Evolutionary conservation across 2,329 filamentous ascomycete genomes (phyloP), one percentile per base, ranked within the genome.

Genomic region (Elsinoe fawcettii): DNA sequence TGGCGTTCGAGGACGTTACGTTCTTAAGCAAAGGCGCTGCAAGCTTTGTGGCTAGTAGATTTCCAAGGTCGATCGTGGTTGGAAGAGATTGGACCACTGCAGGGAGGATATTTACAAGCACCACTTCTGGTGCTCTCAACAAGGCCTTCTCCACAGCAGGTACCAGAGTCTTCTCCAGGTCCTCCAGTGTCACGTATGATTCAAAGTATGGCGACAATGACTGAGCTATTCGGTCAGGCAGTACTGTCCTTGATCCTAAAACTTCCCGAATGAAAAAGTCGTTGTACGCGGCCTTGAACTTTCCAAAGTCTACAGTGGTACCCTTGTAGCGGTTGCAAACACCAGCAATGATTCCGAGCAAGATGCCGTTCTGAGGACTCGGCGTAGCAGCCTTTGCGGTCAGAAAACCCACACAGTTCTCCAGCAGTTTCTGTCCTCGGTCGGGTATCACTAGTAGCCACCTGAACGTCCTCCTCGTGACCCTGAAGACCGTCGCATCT

Each of bases 11-110:
- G 1, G 93, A 97, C 71, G 95, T 96, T 70, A 91, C 78, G 67
- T 90, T 96, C 39, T 90, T 85, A n/a, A 97, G 73, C 11, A 99
- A 75, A 5, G 90, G 89, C 70, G 96, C 97, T 36, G 95, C 72
- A 34, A 99, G 77, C 60, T 87, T 87, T 23, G 79, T 77, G 55
- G 81, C 79, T 16, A 97, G 77, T 3, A 87, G 74, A 36, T 83
- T 80, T 7, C 92, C 92, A 16, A 97, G 77, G 65, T 99, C 92
- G 64, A 93, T 79, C 5, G 76, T 75, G 25, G 74, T 68, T 1
- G 90, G 84, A 5, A 99, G 75, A 25, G 88, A 82, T 7, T 78
- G 71, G 59, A 95, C 78, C 46, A 97, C 77, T 11, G 86, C 83
- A 5, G 85, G 81, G 51, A 97, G 74, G 22, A 96, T 78, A 61